These are phyloP conservation scores for Boletus huronensis DNA, from an alignment of 768 basidiomycete species.

Conservation along the genomic window DNA sequence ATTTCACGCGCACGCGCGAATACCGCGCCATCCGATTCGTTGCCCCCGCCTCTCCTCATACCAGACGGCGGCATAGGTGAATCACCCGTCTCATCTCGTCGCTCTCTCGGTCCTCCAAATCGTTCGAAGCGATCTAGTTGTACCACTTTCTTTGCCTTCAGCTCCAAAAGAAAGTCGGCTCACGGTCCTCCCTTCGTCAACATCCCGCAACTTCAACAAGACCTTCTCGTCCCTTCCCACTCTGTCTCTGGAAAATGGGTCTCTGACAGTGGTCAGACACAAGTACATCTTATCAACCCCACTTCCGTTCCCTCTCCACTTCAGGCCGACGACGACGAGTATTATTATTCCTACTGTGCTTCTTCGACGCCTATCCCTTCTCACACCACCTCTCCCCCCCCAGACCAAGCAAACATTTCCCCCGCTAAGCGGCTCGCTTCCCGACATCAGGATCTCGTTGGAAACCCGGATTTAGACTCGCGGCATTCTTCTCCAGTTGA, in stretches of 20 bases:
- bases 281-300: slow-evolving; percentile 10
- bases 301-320: slow-evolving; percentile 20
- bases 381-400: slow-evolving; percentile 9
- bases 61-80: slow-evolving; percentile 63
- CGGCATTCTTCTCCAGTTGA: slow-evolving; percentile 13
- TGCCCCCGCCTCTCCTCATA: slow-evolving; percentile 42
- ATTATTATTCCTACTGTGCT: slow-evolving; percentile 51
- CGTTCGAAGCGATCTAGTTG: slow-evolving; percentile 45
- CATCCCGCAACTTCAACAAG: slow-evolving; percentile 10
- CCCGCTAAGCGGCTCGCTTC: slow-evolving; percentile 16
- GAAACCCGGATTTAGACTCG: slow-evolving; percentile 20
- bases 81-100: slow-evolving; percentile 42
- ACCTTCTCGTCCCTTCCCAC: slow-evolving; percentile 2
- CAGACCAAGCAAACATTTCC: slow-evolving; percentile 11
- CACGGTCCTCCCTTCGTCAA: slow-evolving; percentile 20
- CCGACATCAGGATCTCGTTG: slow-evolving; percentile 14
- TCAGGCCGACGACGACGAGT: slow-evolving; percentile 40
- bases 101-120: slow-evolving; percentile 12
- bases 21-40: slow-evolving; percentile 24
- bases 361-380: slow-evolving; percentile 28
- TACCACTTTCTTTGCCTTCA: slow-evolving; percentile 29
- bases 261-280: slow-evolving; percentile 1
- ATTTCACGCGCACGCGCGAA: slow-evolving; percentile 29
- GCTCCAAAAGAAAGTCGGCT: slow-evolving; percentile 22
- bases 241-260: slow-evolving; percentile 19